Base-by-base conservation (phyloP, 768 basidiomycete species). In the Phaeotremella skinneri region DNA sequence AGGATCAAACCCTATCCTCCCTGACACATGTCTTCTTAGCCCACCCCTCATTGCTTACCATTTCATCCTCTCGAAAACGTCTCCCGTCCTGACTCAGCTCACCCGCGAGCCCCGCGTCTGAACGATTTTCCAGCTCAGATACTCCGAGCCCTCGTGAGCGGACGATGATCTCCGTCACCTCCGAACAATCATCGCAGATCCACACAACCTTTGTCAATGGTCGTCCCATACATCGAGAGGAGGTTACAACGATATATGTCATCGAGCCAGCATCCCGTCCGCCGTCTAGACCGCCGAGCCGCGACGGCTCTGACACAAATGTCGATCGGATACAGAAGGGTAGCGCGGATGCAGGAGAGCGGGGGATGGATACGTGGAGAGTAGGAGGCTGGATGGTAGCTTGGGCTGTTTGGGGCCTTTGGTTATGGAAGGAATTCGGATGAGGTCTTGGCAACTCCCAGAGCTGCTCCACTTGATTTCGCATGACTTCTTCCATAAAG, bases 211-310 rank as follows among this genome's bases (percentile, higher is more conserved):
- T 27, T 13, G 49, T 67, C 20, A 64, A 67, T 39, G 66, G 66
- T 3, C 56, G 42, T 6, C 17, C 34, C 14, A 26, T 57, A 25
- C 39, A 27, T 13, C n/a, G 59, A 34, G 66, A 63, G n/a, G 66
- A 67, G 41, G 45, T 49, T 2, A 67, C 62, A 13, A 67, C 52
- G 49, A 64, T 67, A 2, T 58, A 48, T 45, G 56, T 64, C 30
- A 61, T 67, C 29, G 66, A 67, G 37, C 66, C 66, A 7, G 23
- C 34, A 25, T 42, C 41, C 2, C 23, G 20, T 14, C 3, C 49
- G 6, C 27, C 34, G 20, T 7, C 29, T 26, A 29, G 9, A 52
- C 2, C 27, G n/a, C n/a, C n/a, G n/a, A n/a, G n/a, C n/a, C n/a
- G n/a, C n/a, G n/a, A n/a, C n/a, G n/a, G n/a, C n/a, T n/a, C n/a